phyloP scores from a whole-genome alignment of 2,329 filamentous ascomycete species.

The Colletotrichum kahawae region DNA sequence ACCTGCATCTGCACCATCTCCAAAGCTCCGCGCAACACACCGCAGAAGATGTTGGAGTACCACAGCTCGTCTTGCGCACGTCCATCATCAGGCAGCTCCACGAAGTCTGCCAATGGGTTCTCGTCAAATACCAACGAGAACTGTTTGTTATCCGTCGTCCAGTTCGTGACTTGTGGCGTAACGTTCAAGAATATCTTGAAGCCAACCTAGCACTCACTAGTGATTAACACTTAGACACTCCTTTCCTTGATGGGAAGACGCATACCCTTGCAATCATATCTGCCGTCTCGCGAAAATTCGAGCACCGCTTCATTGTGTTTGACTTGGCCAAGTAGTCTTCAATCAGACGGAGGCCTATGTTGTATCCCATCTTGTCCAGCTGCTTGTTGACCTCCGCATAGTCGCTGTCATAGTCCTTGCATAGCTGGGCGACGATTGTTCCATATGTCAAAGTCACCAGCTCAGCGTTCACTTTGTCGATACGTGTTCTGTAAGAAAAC shows the following conservation, averaged over 20 bases:
- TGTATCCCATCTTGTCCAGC: constrained; percentile 98
- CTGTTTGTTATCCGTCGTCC: constrained; percentile 94
- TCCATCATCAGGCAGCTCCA: constrained; percentile 95
- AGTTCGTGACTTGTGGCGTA: constrained; percentile 90
- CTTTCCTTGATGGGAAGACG: background rate
- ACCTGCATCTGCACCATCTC: constrained; percentile 99
- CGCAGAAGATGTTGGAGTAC: constrained; percentile 98
- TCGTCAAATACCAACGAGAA: constrained; percentile 97
- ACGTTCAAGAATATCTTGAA: constrained; percentile 99
- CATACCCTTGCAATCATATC: constrained; percentile 92
- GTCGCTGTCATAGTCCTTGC: constrained; percentile 93
- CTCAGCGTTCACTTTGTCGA: constrained; percentile 98
- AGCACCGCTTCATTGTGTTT: constrained; percentile 84
- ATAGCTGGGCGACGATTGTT: constrained; percentile 94
- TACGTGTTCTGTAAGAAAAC: constrained; percentile 71
- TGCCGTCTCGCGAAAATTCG: constrained; percentile 93
- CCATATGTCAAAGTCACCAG: constrained; percentile 97
- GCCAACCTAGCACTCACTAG: constrained; percentile 68
- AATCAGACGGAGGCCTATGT: constrained; percentile 93
- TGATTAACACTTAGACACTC: constrained; percentile 23
- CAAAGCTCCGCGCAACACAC: constrained; percentile 85
- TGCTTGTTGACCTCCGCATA: constrained; percentile 97
- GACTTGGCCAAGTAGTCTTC: constrained; percentile 98
- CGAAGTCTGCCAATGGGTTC: constrained; percentile 95
- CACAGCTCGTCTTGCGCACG: constrained; percentile 95